Evolutionary conservation across 768 basidiomycete genomes (phyloP), one percentile per base, ranked within the genome.

Genomic region (Kwoniella botswanensis): DNA sequence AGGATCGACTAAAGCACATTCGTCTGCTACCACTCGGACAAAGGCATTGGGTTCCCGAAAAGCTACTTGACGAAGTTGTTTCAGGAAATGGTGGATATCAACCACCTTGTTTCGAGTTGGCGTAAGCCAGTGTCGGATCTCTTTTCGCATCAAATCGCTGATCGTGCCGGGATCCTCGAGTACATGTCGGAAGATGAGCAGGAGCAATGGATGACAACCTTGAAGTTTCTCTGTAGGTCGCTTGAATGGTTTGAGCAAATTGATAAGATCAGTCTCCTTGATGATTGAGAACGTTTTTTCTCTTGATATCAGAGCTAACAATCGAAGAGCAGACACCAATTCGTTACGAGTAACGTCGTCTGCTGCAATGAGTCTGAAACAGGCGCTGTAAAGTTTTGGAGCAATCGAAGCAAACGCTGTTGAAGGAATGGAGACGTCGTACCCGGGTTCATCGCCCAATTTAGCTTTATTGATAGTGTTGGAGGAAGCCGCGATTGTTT

Each of bases 161-260:
- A 98, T 81, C 0, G 72, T 76, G 2, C 84, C 79, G 2, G 86
- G 77, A 73, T 94, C 93, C 84, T 99, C 97, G 60, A 95, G 88
- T 63, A 93, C 84, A 79, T 99, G 97, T 7, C 97, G 91, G n/a
- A 98, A 86, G 71, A 98, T 91, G 77, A 91, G 92, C 53, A 90
- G 89, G 65, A 94, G 88, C 82, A 94, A 93, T 0, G 92, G 89
- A 57, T 93, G 93, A 73, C 90, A 91, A 21, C 91, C 90, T 24
- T 80, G 80, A 2, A 83, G 71, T 10, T 90, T 88, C 17, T 90
- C 87, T 0, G 89, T 85, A 4, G 86, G 85, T 18, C 86, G 84
- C 73, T 88, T 74, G 74, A 94, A 86, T 41, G 90, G 88, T 65
- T 87, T 86, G 84, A 96, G 90, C 21, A 97, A 85, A 21, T 86